Conservation (phyloP, 495 filamentous ascomycete genomes). For the Xylaria nigripes region DNA sequence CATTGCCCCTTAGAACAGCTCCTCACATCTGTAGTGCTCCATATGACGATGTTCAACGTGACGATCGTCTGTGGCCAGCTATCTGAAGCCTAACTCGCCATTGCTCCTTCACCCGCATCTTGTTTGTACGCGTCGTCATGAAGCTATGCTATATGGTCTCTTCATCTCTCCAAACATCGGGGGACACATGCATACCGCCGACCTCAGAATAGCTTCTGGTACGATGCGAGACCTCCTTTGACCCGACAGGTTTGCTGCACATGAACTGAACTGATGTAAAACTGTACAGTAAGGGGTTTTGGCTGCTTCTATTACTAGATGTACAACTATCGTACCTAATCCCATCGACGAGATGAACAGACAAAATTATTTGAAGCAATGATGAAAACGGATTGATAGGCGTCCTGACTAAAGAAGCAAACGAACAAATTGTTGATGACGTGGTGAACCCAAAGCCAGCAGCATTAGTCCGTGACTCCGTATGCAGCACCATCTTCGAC, state of each 20-base stretch:
- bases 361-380: too few species aligned
- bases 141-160: neutral
- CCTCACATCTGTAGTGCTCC: neutral
- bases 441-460: too few species aligned
- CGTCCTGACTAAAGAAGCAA: too few species aligned
- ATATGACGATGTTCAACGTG: slow-evolving; percentile 4
- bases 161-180: neutral
- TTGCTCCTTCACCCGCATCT: neutral
- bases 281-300: too few species aligned
- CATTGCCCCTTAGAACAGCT: neutral
- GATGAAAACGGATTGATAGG: too few species aligned
- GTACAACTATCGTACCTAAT: too few species aligned
- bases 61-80: neutral
- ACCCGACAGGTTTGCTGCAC: neutral
- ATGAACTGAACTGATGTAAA: neutral
- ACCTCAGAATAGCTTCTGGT: neutral
- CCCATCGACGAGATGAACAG: too few species aligned
- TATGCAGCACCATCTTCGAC: too few species aligned
- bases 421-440: too few species aligned
- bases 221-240: neutral
- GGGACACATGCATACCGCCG: neutral
- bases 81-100: slow-evolving; percentile 6
- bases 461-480: too few species aligned
- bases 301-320: too few species aligned
- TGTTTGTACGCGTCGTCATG: neutral